Evolutionary conservation across 371 early-diverging fungal genomes (phyloP).

Genomic region (Actinomucor elegans): DNA sequence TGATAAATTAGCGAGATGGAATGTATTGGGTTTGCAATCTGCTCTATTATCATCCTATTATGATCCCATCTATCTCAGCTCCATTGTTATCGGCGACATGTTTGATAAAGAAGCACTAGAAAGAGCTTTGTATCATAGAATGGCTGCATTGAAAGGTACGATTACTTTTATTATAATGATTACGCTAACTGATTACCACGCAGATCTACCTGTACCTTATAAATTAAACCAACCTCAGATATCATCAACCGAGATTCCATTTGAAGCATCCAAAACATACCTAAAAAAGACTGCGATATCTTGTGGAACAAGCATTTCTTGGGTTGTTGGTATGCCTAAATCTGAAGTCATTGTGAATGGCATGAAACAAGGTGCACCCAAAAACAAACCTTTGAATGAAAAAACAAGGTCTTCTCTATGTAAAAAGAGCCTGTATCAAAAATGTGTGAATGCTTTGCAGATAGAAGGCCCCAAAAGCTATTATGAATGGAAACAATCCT

Average conservation of each 20-base stretch:
- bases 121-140: conserved; percentile 64
- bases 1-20: conserved; percentile 89
- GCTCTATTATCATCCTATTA: conserved; percentile 57
- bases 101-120: conserved; percentile 58
- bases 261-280: conserved; percentile 49
- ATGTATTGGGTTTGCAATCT: conserved; percentile 75
- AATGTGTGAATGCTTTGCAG: conserved; percentile 4
- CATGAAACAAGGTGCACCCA: conserved; percentile 52
- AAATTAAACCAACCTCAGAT: conserved; percentile 30
- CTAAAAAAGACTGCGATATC: conserved; percentile 18
- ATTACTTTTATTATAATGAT: too few relatives aligned
- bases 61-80: conserved; percentile 68
- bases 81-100: conserved; percentile 67
- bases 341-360: conserved; percentile 64
- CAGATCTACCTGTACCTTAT: conserved; percentile 29
- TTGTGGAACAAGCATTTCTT: conserved; percentile 44
- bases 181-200: too few relatives aligned
- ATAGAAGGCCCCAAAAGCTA: conserved; percentile 26
- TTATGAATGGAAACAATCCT: conserved; percentile 41
- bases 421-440: conserved; percentile 39
- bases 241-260: conserved; percentile 27
- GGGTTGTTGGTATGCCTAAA: conserved; percentile 47
- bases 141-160: conserved; percentile 27
- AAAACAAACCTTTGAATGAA: conserved; percentile 43
- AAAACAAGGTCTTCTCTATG: conserved; percentile 49